These are phyloP conservation scores for Wickerhamomyces pijperi DNA, from an alignment of 805 yeast species.

Conservation along the genomic window DNA sequence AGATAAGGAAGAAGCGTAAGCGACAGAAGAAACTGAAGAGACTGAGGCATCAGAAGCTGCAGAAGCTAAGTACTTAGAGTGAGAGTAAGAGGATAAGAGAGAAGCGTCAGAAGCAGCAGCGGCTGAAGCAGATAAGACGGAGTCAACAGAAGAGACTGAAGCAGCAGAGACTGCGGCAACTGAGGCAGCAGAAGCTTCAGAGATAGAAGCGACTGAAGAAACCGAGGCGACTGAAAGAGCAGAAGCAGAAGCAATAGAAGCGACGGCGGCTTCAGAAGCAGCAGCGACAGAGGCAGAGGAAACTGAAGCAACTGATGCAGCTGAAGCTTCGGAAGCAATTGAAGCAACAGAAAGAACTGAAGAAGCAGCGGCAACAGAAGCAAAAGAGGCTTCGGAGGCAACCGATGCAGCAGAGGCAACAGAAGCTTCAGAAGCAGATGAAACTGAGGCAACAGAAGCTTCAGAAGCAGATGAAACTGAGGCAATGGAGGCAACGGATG, in stretches of 20 bases:
- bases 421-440: slow-evolving; percentile 13
- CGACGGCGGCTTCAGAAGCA: background rate
- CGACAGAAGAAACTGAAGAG: slow-evolving; percentile 5
- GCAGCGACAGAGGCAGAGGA: slow-evolving; percentile 5
- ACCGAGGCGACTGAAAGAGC: background rate
- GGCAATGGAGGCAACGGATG: slow-evolving; percentile 7
- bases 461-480: slow-evolving; percentile 7
- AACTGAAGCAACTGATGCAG: slow-evolving; percentile 9
- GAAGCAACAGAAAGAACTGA: slow-evolving; percentile 7
- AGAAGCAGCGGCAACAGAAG: slow-evolving; percentile 6
- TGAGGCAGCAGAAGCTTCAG: slow-evolving; percentile 6
- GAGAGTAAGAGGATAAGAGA: no score
- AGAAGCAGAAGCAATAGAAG: background rate
- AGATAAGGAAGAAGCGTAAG: slow-evolving; percentile 15
- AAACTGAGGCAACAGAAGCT: slow-evolving; percentile 8
- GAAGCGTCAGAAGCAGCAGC: slow-evolving; percentile 16
- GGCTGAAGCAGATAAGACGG: no score
- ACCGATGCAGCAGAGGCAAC: slow-evolving; percentile 3
- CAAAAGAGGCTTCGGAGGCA: background rate
- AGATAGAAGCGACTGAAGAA: slow-evolving; percentile 3
- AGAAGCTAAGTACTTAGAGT: no score
- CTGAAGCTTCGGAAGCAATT: slow-evolving; percentile 8
- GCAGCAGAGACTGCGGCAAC: slow-evolving; percentile 12
- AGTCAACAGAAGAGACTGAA: no score
- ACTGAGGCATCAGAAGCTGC: slow-evolving; percentile 7